Percentiles rank a stretch among this genome's conserved stretches.
phyloP scores from a whole-genome alignment of 208 protist genomes.

The Crithidia bombi region DNA sequence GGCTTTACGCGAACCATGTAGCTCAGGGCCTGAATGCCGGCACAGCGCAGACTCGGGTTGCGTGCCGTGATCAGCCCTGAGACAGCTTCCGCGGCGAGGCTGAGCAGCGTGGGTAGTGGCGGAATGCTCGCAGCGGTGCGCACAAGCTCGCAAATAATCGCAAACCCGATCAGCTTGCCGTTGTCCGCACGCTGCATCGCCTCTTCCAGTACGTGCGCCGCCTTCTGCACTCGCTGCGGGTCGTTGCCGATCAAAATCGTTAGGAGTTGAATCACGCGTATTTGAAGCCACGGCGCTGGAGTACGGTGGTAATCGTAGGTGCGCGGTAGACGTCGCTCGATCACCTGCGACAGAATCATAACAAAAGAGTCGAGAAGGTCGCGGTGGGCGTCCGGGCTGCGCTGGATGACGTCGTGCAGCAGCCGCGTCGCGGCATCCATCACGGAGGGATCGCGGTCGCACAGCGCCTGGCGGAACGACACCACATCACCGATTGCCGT shows the following conservation, averaged over 20 bases:
- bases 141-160: conserved; percentile 89
- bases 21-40: conserved; percentile 94
- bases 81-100: conserved; percentile 73
- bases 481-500: conserved; percentile 42
- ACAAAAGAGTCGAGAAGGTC: conserved; percentile 92
- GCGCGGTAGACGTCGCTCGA: conserved; percentile 88
- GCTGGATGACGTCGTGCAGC: conserved; percentile 66
- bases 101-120: conserved; percentile 83
- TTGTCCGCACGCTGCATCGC: conserved; percentile 90
- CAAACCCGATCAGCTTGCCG: conserved; percentile 90
- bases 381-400: conserved; percentile 52
- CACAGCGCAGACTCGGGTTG: conserved; percentile 94
- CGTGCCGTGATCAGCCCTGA: conserved; percentile 75
- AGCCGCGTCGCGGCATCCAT: conserved; percentile 92
- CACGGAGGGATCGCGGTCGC: conserved; percentile 96
- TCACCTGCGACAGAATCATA: conserved; percentile 93
- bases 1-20: conserved; percentile 91
- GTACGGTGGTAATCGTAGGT: conserved; percentile 96
- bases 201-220: conserved; percentile 84
- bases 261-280: conserved; percentile 91
- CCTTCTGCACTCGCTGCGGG: conserved; percentile 37
- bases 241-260: conserved; percentile 45
- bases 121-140: conserved; percentile 90
- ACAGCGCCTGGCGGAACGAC: conserved; percentile 80
- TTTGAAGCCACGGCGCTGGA: conserved; percentile 98